These are phyloP conservation scores for Hericium coralloides DNA, from an alignment of 768 basidiomycete genomes.

Conservation along the genomic window DNA sequence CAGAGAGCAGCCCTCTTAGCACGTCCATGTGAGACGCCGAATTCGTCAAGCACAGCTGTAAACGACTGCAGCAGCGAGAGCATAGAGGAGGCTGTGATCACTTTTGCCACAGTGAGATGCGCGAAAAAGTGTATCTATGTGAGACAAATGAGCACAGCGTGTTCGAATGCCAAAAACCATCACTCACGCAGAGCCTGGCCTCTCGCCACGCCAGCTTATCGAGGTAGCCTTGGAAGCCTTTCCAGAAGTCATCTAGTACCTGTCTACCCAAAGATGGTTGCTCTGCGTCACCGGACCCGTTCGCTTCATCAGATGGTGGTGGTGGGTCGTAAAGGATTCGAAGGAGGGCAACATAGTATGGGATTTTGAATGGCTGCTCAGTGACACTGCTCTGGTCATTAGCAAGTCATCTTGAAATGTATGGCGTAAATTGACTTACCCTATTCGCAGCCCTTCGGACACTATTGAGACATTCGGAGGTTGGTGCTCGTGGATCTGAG, in stretches of 20 bases:
- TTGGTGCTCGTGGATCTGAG: slow-evolving; percentile 51
- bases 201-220: slow-evolving; percentile 91
- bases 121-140: slow-evolving; percentile 88
- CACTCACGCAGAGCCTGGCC: slow-evolving; percentile 74
- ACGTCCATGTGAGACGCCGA: slow-evolving; percentile 78
- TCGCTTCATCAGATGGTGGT: slow-evolving; percentile 27
- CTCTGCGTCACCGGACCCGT: slow-evolving; percentile 16
- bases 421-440: slow-evolving; percentile 29
- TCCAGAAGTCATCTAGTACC: slow-evolving; percentile 83
- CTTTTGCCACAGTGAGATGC: slow-evolving; percentile 66
- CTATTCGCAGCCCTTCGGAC: slow-evolving; percentile 68
- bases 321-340: slow-evolving; percentile 49
- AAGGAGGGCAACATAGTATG: slow-evolving; percentile 78
- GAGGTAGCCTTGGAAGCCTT: slow-evolving; percentile 80
- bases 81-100: slow-evolving; percentile 75
- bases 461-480: slow-evolving; percentile 53
- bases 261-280: slow-evolving; percentile 51
- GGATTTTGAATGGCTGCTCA: slow-evolving; percentile 91
- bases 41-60: slow-evolving; percentile 80
- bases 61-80: slow-evolving; percentile 76
- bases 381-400: slow-evolving; percentile 49
- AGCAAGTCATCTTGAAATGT: slow-evolving; percentile 1
- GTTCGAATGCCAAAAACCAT: not conserved
- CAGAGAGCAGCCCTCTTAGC: slow-evolving; percentile 76
- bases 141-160: not conserved